These are phyloP conservation scores for Teratosphaeria nubilosa DNA, from an alignment of 2,329 filamentous ascomycete species.

Conservation along the genomic window DNA sequence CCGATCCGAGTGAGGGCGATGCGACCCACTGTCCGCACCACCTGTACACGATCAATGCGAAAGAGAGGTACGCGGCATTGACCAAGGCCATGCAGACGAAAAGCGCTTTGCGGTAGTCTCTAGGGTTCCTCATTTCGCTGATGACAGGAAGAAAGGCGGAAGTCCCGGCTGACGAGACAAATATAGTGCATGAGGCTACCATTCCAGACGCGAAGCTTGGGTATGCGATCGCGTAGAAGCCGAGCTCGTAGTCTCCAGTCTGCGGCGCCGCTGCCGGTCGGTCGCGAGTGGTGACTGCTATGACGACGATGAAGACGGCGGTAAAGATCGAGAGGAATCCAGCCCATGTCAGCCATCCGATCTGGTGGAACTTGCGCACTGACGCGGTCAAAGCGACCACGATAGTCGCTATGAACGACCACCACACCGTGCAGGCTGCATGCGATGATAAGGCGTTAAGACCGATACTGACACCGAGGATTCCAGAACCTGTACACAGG, in stretches of 20 bases:
- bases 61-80: slow-evolving; percentile 47
- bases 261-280: slow-evolving; percentile 52
- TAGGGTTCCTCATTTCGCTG: slow-evolving; percentile 52
- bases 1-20: slow-evolving; percentile 51
- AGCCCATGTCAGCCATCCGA: slow-evolving; percentile 53
- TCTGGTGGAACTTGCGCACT: slow-evolving; percentile 49
- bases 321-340: slow-evolving; percentile 35
- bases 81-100: slow-evolving; percentile 50
- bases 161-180: slow-evolving; percentile 48
- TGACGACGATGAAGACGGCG: slow-evolving; percentile 36
- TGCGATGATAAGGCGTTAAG: slow-evolving; percentile 52
- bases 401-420: slow-evolving; percentile 41
- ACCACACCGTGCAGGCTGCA: slow-evolving; percentile 50
- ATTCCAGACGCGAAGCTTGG: slow-evolving; percentile 51
- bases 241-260: slow-evolving; percentile 49
- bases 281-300: slow-evolving; percentile 46
- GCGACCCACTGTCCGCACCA: slow-evolving; percentile 55
- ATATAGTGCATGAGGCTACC: slow-evolving; percentile 48
- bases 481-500: slow-evolving; percentile 47
- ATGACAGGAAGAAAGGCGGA: slow-evolving; percentile 55
- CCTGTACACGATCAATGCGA: slow-evolving; percentile 51
- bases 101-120: slow-evolving; percentile 51
- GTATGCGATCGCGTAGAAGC: slow-evolving; percentile 44
- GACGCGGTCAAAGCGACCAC: slow-evolving; percentile 42
- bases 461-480: slow-evolving; percentile 49